phyloP scores from a whole-genome alignment of 2,329 filamentous ascomycete species.

The Thermothelomyces thermophilus region DNA sequence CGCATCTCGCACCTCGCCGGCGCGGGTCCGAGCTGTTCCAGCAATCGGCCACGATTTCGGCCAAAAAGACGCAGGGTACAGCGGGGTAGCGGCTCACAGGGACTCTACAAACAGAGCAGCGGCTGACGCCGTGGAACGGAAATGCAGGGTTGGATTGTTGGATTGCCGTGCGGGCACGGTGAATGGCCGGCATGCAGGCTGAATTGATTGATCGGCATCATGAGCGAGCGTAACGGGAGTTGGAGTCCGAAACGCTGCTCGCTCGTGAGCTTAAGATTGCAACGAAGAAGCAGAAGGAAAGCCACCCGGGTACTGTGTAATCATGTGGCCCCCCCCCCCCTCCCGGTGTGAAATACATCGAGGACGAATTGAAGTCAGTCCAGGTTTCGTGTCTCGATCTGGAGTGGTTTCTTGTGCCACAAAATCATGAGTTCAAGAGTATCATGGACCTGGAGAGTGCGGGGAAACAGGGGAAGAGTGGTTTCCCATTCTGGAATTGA shows the following conservation, averaged over 20 bases:
- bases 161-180: neutral
- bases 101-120: neutral
- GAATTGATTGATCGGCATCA: constrained; percentile 5
- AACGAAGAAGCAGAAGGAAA: no score
- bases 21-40: neutral
- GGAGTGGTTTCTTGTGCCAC: no score
- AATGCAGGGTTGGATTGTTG: neutral
- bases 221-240: neutral
- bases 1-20: neutral
- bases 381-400: no score
- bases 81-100: constrained; percentile 2
- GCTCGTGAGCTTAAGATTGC: neutral
- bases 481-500: no score
- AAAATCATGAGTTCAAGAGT: no score
- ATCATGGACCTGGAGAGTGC: no score
- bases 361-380: no score
- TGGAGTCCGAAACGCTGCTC: neutral
- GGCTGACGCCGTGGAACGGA: constrained; percentile 2
- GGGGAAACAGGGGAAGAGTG: no score
- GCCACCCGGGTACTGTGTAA: no score
- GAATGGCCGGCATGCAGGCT: constrained; percentile 1
- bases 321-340: no score
- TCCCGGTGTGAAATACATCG: no score
- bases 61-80: constrained; percentile 6
- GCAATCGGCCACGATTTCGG: constrained; percentile 12